A percentile compares a stretch with the other conserved stretches of the same genome.
Conservation (phyloP, 164 flowering plant species). For the Tinospora cordifolia region DNA sequence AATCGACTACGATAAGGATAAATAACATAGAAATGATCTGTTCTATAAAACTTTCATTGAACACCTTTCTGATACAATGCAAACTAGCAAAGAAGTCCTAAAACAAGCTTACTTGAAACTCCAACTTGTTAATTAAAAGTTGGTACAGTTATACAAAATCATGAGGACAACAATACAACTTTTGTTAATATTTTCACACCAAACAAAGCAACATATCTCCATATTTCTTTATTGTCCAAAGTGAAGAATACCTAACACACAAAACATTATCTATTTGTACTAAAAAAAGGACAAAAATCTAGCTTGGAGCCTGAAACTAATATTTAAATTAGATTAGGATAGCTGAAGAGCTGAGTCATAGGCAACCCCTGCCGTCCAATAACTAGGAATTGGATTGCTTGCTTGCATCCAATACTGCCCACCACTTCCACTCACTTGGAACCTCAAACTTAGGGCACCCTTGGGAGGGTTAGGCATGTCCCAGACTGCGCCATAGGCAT, state of each 20-base stretch:
- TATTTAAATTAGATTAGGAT: neutral
- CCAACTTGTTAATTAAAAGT: neutral
- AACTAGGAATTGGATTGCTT: slow-evolving; percentile 38
- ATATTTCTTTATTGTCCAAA: neutral
- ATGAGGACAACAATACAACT: too few relatives aligned
- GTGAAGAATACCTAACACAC: neutral
- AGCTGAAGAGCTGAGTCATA: slow-evolving; percentile 58
- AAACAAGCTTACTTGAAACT: neutral
- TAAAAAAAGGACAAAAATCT: neutral
- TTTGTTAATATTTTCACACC: too few relatives aligned
- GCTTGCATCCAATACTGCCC: slow-evolving; percentile 44
- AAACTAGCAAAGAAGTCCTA: neutral
- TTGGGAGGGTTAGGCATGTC: slow-evolving; percentile 32
- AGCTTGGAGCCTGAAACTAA: neutral
- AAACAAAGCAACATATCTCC: neutral
- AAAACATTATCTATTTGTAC: neutral
- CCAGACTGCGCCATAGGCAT: slow-evolving; percentile 52
- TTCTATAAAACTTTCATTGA: neutral
- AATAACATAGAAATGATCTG: neutral
- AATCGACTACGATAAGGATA: neutral
- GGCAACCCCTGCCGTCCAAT: slow-evolving; percentile 65
- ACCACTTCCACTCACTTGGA: slow-evolving; percentile 37
- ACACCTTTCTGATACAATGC: neutral
- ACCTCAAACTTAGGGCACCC: slow-evolving; percentile 43
- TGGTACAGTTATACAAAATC: too few relatives aligned